phyloP scores from a whole-genome alignment of 2,329 filamentous ascomycete species.

The Decorospora gaudefroyi region DNA sequence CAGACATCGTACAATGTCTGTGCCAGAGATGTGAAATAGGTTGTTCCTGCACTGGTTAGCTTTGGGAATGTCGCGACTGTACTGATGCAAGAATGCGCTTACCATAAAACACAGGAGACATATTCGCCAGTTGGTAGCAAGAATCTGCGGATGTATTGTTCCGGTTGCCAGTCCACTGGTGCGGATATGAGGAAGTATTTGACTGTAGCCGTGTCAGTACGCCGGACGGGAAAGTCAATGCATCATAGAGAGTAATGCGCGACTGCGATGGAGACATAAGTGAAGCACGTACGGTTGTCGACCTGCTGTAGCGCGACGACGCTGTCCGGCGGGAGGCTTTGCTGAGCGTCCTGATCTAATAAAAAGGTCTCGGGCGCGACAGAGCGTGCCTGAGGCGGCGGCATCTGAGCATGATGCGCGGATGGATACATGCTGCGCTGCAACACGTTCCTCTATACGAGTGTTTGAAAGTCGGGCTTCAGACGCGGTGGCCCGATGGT shows the following conservation, averaged over 20 bases:
- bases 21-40: constrained; percentile 98
- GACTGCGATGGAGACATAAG: constrained; percentile 11
- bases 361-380: constrained; percentile 97
- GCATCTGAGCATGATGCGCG: constrained; percentile 74
- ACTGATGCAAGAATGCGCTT: constrained; percentile 26
- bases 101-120: constrained; percentile 96
- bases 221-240: constrained; percentile 5
- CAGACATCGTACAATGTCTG: constrained; percentile 96
- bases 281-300: constrained; percentile 77
- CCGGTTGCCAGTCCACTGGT: constrained; percentile 94
- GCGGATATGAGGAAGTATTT: constrained; percentile 99
- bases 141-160: constrained; percentile 96
- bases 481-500: constrained; percentile 32
- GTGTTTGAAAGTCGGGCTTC: constrained; percentile 36
- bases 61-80: background rate
- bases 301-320: constrained; percentile 98
- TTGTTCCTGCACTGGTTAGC: constrained; percentile 72
- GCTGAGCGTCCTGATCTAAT: constrained; percentile 95
- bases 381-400: constrained; percentile 70
- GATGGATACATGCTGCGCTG: constrained; percentile 55
- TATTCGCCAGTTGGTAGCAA: constrained; percentile 97
- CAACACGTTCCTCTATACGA: constrained; percentile 42
- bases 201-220: constrained; percentile 61
- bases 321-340: constrained; percentile 92
- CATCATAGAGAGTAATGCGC: constrained; percentile 20